Conservation (phyloP, 371 early-diverging fungal genomes). For the Actinomucor elegans region DNA sequence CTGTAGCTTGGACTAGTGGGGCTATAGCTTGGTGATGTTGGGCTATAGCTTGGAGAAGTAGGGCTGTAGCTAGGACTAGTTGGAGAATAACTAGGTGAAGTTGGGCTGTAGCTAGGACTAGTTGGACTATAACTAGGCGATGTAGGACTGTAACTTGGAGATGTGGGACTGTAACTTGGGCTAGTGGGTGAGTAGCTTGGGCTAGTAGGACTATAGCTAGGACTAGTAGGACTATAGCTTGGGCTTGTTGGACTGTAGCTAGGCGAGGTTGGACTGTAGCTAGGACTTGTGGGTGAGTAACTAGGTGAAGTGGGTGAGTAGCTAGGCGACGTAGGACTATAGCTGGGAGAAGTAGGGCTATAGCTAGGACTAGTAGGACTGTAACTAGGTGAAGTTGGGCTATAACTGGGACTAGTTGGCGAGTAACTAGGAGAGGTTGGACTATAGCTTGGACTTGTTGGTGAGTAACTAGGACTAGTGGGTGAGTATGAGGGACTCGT, state of each 20-base stretch:
- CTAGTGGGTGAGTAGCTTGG: slow-evolving; percentile 78
- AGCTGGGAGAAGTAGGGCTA: slow-evolving; percentile 75
- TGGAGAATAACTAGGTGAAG: slow-evolving; percentile 63
- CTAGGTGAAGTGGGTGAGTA: slow-evolving; percentile 58
- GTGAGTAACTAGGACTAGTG: slow-evolving; percentile 66
- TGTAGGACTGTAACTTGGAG: slow-evolving; percentile 78
- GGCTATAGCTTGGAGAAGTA: slow-evolving; percentile 82
- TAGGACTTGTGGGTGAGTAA: slow-evolving; percentile 62
- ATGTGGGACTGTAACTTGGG: slow-evolving; percentile 73
- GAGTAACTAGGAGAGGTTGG: slow-evolving; percentile 70
- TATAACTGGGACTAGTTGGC: slow-evolving; percentile 81
- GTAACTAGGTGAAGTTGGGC: slow-evolving; percentile 74
- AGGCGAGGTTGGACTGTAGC: slow-evolving; percentile 70
- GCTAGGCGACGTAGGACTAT: slow-evolving; percentile 68
- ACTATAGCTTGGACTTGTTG: slow-evolving; percentile 68
- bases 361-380: slow-evolving; percentile 77
- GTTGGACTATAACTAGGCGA: slow-evolving; percentile 53
- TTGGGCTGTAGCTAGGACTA: slow-evolving; percentile 53
- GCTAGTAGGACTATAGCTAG: slow-evolving; percentile 70
- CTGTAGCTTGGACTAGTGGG: slow-evolving; percentile 54
- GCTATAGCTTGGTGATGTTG: slow-evolving; percentile 72
- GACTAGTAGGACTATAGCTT: slow-evolving; percentile 66
- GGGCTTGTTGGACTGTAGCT: slow-evolving; percentile 71
- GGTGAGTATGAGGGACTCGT: slow-evolving; percentile 67
- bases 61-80: slow-evolving; percentile 72